Percentiles rank a stretch among this genome's conserved stretches.
phyloP scores from a whole-genome alignment of 2,329 filamentous ascomycete genomes.

The Fusarium sp. region DNA sequence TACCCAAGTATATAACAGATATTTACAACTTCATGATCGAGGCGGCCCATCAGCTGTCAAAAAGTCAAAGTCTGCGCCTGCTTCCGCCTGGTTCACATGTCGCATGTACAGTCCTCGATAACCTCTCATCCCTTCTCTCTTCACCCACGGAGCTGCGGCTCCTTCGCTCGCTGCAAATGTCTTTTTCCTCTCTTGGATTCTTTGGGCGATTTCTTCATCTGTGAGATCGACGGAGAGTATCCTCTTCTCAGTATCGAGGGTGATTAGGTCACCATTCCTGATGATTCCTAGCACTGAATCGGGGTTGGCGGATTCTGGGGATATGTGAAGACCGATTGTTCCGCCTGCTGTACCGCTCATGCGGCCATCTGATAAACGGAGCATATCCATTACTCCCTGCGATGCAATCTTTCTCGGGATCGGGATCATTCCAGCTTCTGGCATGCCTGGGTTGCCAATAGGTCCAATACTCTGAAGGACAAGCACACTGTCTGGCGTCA shows the following conservation, averaged over 20 bases:
- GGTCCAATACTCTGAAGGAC: constrained; percentile 91
- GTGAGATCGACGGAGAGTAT: constrained; percentile 70
- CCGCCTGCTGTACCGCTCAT: constrained; percentile 91
- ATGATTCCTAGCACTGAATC: constrained; percentile 84
- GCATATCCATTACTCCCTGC: constrained; percentile 80
- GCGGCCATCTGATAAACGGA: constrained; percentile 86
- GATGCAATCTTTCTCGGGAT: constrained; percentile 83
- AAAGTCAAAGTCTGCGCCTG: constrained; percentile 72
- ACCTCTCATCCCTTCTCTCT: constrained; percentile 59
- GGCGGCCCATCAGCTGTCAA: constrained; percentile 59
- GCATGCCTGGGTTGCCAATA: constrained; percentile 93
- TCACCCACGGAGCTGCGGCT: constrained; percentile 48
- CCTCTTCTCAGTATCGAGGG: constrained; percentile 79
- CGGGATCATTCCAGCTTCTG: constrained; percentile 76
- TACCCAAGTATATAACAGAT: constrained; percentile 12
- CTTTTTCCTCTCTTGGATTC: constrained; percentile 71
- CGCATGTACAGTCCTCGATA: constrained; percentile 71
- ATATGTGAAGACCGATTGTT: constrained; percentile 90
- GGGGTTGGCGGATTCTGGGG: constrained; percentile 83
- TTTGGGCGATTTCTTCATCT: constrained; percentile 74
- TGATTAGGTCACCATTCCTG: constrained; percentile 80
- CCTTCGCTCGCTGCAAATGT: constrained; percentile 43
- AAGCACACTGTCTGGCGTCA: constrained; percentile 71
- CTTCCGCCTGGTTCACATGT: constrained; percentile 69
- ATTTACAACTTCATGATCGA: not conserved